These are phyloP conservation scores for Lachnellula arida DNA, from an alignment of 2,329 filamentous ascomycete genomes.

Conservation along the genomic window DNA sequence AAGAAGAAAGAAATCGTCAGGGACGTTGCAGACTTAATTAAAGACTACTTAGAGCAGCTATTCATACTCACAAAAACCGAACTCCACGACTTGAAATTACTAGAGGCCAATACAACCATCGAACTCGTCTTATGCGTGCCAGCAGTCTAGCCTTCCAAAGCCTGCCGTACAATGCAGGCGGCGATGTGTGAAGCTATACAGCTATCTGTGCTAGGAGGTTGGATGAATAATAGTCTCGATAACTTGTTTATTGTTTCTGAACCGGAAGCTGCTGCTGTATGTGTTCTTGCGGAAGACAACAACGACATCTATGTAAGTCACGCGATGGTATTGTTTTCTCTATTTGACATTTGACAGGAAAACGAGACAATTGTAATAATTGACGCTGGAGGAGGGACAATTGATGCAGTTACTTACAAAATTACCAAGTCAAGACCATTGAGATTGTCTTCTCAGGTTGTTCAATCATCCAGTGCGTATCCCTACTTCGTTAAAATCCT, in stretches of 20 bases:
- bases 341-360: too few relatives aligned
- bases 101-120: constrained; percentile 2
- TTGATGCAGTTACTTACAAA: constrained; percentile 28
- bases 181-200: constrained; percentile 8
- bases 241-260: constrained; percentile 30
- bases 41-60: constrained; percentile 13
- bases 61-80: constrained; percentile 15
- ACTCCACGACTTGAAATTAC: too few relatives aligned
- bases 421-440: constrained; percentile 24
- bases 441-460: constrained; percentile 20
- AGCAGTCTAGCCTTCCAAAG: constrained; percentile 5
- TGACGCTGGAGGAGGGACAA: constrained; percentile 29
- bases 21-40: constrained; percentile 14
- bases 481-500: not conserved
- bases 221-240: constrained; percentile 17
- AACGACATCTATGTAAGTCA: constrained; percentile 12
- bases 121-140: constrained; percentile 16
- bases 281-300: constrained; percentile 17
- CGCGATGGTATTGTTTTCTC: too few relatives aligned
- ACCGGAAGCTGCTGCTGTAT: constrained; percentile 30
- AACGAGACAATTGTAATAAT: constrained; percentile 22
- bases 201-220: constrained; percentile 8
- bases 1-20: constrained; percentile 1
- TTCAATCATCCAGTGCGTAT: constrained; percentile 13
- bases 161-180: constrained; percentile 10